phyloP scores from a whole-genome alignment of 768 basidiomycete species.

The Tulasnella sp. region DNA sequence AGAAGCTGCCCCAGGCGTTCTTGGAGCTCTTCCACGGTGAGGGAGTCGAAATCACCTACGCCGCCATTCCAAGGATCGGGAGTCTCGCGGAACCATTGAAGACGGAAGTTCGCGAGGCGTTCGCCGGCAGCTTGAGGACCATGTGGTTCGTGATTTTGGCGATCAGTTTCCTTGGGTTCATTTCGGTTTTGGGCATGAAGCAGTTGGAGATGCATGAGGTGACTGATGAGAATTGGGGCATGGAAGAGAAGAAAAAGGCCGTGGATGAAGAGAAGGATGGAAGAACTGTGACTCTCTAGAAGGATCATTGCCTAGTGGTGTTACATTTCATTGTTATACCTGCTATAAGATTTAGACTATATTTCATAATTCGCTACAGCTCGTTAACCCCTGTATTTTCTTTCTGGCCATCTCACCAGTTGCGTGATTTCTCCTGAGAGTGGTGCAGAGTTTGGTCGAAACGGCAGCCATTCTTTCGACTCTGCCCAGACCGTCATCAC shows the following conservation, averaged over 20 bases:
- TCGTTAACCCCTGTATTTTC: no score
- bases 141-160: constrained; percentile 38
- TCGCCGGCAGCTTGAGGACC: constrained; percentile 27
- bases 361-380: no score
- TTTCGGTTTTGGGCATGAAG: constrained; percentile 37
- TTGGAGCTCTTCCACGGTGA: constrained; percentile 34
- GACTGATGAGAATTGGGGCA: constrained; percentile 37
- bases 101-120: constrained; percentile 27
- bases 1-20: background rate
- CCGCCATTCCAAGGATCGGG: constrained; percentile 29
- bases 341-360: no score
- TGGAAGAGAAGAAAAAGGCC: constrained; percentile 32
- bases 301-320: no score
- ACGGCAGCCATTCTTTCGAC: no score
- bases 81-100: constrained; percentile 23
- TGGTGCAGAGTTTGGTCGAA: no score
- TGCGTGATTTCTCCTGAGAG: no score
- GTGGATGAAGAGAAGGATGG: no score
- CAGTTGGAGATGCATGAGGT: constrained; percentile 36
- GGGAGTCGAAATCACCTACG: constrained; percentile 30
- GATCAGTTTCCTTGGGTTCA: constrained; percentile 39
- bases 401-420: no score
- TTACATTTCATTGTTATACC: no score
- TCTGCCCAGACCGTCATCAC: no score
- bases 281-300: no score